These are phyloP conservation scores for Rhynchosporium secalis DNA, from an alignment of 2,329 filamentous ascomycete genomes.

Conservation along the genomic window DNA sequence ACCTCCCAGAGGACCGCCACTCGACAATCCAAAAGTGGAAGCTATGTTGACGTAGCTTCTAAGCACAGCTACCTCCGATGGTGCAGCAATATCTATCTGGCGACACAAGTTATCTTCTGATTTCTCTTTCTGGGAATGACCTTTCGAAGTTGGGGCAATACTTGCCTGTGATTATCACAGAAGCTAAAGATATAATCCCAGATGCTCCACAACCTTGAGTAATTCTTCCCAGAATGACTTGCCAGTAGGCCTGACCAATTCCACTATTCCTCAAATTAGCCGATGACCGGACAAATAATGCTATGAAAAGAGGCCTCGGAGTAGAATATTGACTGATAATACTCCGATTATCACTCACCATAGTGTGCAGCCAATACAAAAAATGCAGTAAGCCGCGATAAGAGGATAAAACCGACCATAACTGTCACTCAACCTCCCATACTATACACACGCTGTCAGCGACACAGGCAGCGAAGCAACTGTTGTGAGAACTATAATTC, in stretches of 20 bases:
- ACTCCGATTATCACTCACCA: conserved; percentile 20
- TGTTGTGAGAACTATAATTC: too few relatives aligned
- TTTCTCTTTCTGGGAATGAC: neutral
- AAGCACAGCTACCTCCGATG: conserved; percentile 53
- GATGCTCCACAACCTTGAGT: conserved; percentile 53
- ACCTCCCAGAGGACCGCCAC: conserved; percentile 54
- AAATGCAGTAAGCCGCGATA: conserved; percentile 50
- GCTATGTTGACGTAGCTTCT: conserved; percentile 54
- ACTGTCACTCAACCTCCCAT: conserved; percentile 53
- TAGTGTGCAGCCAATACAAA: conserved; percentile 44
- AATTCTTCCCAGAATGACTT: conserved; percentile 51
- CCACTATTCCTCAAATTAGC: conserved; percentile 40
- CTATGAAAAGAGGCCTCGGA: too few relatives aligned
- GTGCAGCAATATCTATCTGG: conserved; percentile 48
- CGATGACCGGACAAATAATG: conserved; percentile 22
- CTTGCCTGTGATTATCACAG: conserved; percentile 52
- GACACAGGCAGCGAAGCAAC: neutral
- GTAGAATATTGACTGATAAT: too few relatives aligned
- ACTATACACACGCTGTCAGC: conserved; percentile 18
- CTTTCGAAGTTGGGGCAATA: neutral
- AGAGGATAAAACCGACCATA: conserved; percentile 52
- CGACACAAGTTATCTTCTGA: conserved; percentile 7
- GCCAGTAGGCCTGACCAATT: conserved; percentile 46
- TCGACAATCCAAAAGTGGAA: conserved; percentile 50
- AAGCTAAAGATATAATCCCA: conserved; percentile 50